These are phyloP conservation scores for Aspergillus sp. DNA, from an alignment of 2,329 filamentous ascomycete genomes.

Conservation along the genomic window DNA sequence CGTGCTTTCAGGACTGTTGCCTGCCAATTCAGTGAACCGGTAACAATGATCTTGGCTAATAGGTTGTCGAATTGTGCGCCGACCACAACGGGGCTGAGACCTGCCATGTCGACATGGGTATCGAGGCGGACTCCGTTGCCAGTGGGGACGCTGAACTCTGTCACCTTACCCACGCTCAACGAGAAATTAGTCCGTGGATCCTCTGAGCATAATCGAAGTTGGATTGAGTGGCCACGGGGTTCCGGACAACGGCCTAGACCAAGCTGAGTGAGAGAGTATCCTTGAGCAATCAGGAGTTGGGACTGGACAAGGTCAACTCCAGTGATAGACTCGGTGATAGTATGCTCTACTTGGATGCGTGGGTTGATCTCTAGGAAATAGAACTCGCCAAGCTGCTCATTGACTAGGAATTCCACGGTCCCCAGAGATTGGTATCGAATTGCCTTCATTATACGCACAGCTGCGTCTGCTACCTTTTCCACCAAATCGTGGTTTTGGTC, in stretches of 20 bases:
- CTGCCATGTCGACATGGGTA: constrained; percentile 51
- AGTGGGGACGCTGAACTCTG: constrained; percentile 53
- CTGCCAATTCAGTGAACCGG: constrained; percentile 52
- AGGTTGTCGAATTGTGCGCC: constrained; percentile 60
- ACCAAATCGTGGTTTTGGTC: constrained; percentile 53
- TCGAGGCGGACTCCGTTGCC: constrained; percentile 61
- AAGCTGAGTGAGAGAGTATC: constrained; percentile 42
- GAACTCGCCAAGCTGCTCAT: constrained; percentile 49
- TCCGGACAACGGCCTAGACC: constrained; percentile 27
- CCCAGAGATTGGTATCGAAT: constrained; percentile 60
- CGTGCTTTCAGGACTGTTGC: constrained; percentile 54
- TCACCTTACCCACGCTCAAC: constrained; percentile 61
- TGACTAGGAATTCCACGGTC: constrained; percentile 65
- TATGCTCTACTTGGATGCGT: constrained; percentile 62
- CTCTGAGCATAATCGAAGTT: constrained; percentile 60
- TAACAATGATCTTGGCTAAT: constrained; percentile 60
- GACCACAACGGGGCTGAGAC: constrained; percentile 43
- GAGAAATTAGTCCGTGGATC: constrained; percentile 55
- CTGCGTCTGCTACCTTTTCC: constrained; percentile 53
- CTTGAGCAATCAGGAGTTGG: constrained; percentile 57
- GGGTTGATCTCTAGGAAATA: constrained; percentile 64
- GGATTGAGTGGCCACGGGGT: constrained; percentile 44
- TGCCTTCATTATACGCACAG: constrained; percentile 43
- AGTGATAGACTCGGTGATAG: constrained; percentile 59
- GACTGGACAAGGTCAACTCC: constrained; percentile 55